Percentiles rank a stretch among this genome's conserved stretches.
Conservation (phyloP, 345 rosid species). For the Firmiana major region DNA sequence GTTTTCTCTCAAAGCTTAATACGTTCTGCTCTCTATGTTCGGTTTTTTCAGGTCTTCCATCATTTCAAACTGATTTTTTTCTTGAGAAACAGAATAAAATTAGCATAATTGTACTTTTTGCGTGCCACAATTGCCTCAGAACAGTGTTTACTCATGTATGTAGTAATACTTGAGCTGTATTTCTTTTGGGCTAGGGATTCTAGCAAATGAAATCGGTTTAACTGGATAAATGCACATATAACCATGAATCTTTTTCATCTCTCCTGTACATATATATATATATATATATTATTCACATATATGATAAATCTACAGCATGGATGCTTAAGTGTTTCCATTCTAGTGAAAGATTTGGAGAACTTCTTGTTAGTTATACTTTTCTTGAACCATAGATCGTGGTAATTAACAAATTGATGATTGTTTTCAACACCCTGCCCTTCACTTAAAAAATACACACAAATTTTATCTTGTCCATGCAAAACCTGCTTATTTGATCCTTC, state of each 20-base stretch:
- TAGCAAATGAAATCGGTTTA: background rate
- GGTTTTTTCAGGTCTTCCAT: background rate
- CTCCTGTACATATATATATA: background rate
- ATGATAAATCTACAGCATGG: background rate
- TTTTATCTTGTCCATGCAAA: background rate
- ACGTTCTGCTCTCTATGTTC: background rate
- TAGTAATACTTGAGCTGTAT: background rate
- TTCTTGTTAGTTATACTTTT: background rate
- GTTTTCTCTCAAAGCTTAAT: background rate
- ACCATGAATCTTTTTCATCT: background rate
- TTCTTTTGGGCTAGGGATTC: background rate
- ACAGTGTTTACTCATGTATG: background rate
- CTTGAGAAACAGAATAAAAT: background rate
- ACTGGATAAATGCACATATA: background rate
- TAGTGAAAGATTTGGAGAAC: background rate
- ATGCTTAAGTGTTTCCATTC: background rate
- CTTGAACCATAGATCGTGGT: background rate
- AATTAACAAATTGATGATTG: background rate
- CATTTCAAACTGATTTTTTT: background rate
- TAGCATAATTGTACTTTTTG: background rate
- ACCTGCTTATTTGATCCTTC: background rate
- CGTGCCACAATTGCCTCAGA: background rate
- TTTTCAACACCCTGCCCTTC: background rate
- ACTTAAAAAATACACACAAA: background rate
- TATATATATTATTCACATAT: too few relatives aligned